These are phyloP conservation scores for Diplodia sapinea DNA, from an alignment of 2,329 filamentous ascomycete genomes.

Conservation along the genomic window DNA sequence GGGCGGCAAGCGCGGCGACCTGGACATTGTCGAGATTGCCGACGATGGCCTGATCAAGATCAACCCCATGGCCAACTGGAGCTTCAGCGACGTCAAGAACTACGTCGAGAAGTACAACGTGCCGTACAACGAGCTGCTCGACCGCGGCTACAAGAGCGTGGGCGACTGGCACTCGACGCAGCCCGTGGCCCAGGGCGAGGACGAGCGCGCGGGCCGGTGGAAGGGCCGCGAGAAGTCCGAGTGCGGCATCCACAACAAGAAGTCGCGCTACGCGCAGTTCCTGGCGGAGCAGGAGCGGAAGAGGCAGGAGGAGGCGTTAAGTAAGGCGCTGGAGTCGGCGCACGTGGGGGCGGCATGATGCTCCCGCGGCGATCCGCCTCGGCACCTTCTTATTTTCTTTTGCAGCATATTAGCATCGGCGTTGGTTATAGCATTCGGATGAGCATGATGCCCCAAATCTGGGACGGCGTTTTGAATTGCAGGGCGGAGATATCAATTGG, in stretches of 20 bases:
- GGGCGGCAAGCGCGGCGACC: constrained; percentile 86
- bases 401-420: constrained; percentile 41
- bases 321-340: constrained; percentile 30
- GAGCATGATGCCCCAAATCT: constrained; percentile 26
- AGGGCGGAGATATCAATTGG: constrained; percentile 26
- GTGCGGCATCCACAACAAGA: constrained; percentile 98
- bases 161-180: constrained; percentile 98
- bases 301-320: constrained; percentile 43
- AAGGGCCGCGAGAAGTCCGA: constrained; percentile 96
- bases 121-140: constrained; percentile 90
- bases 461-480: constrained; percentile 29
- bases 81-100: constrained; percentile 83
- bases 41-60: constrained; percentile 93
- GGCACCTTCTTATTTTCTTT: constrained; percentile 17
- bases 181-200: constrained; percentile 87
- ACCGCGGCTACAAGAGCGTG: constrained; percentile 95
- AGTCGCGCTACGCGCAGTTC: constrained; percentile 89
- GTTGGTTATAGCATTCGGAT: constrained; percentile 35
- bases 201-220: constrained; percentile 95
- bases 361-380: background rate
- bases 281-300: constrained; percentile 75
- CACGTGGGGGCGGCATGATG: constrained; percentile 26
- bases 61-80: constrained; percentile 96
- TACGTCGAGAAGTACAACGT: constrained; percentile 88
- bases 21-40: constrained; percentile 91